Base-by-base conservation (phyloP, 371 early-diverging fungal species). In the Entomophthora muscae region DNA sequence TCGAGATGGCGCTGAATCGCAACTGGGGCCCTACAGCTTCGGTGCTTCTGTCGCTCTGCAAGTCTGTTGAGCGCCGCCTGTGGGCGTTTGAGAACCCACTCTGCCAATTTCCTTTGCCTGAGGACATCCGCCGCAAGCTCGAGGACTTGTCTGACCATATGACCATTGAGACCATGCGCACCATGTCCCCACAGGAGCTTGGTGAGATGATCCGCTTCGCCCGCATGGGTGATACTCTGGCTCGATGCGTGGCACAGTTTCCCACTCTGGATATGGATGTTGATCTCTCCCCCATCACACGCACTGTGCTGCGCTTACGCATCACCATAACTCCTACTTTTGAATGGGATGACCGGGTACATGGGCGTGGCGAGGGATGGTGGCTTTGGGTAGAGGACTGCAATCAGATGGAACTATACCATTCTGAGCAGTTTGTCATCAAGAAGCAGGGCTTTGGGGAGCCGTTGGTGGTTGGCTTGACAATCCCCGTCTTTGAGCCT, bases 71-170 rank as follows among this genome's bases (percentile, higher is more conserved):
- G 63, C 81, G 82, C 63, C 81, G 83, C 26, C 86, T 94, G 88
- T 98, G 98, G 98, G 82, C 89, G 1, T 93, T 88, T 67, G 93
- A 96, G 69, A 92, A 93, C 67, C 93, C 95, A 0, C 72, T 98
- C 22, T 72, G 77, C 7, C 97, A 95, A 69, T 90, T 95, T 76
- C 83, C 76, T 0, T 67, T 93, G 0, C 85, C 92, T 0, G 68
- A 65, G 12, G 91, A 89, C 7, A 81, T 93, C 22, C 72, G 90
- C 55, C 69, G 76, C 57, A 89, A 89, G 64, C 69, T 95, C 32
- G 89, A 91, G 68, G 70, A 67, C 22, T 72, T 81, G 1, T 71
- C 74, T 3, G 74, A 83, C 23, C 73, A 73, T 58, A 77, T 77
- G 0, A 67, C 74, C 1, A 77, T 82, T 32, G 88, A 89, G 66